A percentile compares a stretch with the other conserved stretches of the same genome.
Evolutionary conservation across 2,329 filamentous ascomycete species (phyloP).

Genomic region (Fusarium oxysporum): DNA sequence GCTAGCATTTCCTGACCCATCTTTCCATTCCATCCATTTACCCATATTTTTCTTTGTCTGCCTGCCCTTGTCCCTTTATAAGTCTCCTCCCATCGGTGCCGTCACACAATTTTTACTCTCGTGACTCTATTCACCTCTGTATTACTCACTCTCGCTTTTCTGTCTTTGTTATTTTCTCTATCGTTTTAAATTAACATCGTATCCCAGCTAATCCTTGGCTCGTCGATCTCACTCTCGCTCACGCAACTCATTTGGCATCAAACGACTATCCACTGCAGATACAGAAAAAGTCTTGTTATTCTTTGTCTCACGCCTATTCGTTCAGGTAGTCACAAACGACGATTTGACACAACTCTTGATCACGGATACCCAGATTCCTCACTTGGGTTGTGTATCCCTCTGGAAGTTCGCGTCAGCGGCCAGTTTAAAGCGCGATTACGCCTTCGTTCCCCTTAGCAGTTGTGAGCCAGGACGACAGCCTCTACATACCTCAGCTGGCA

Average conservation of each 20-base stretch:
- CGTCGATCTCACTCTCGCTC: conserved; percentile 35
- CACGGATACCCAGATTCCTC: conserved; percentile 1
- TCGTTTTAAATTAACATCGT: conserved; percentile 20
- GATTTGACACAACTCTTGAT: conserved; percentile 2
- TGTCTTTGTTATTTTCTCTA: conserved; percentile 2
- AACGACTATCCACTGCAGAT: conserved; percentile 8
- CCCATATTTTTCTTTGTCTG: conserved; percentile 20
- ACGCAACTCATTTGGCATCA: conserved; percentile 25
- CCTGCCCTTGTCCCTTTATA: conserved; percentile 36
- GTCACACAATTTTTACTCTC: conserved; percentile 20
- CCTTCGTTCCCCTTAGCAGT: conserved; percentile 6
- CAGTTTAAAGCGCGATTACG: conserved; percentile 8
- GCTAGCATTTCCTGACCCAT: conserved; percentile 21
- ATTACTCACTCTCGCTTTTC: conserved; percentile 27
- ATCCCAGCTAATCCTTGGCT: conserved; percentile 9
- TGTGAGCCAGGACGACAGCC: conserved; percentile 7
- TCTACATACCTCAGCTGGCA: background rate
- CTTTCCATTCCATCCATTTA: conserved; percentile 13
- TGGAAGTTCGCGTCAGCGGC: conserved; percentile 4
- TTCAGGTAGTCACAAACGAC: conserved; percentile 7
- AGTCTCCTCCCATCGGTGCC: conserved; percentile 15
- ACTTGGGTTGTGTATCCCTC: conserved; percentile 3
- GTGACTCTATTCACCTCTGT: conserved; percentile 21
- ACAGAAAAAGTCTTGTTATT: conserved; percentile 1
- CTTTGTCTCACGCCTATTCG: conserved; percentile 6